Base-by-base conservation (phyloP, 805 yeast genomes). In the Candida germanica region DNA sequence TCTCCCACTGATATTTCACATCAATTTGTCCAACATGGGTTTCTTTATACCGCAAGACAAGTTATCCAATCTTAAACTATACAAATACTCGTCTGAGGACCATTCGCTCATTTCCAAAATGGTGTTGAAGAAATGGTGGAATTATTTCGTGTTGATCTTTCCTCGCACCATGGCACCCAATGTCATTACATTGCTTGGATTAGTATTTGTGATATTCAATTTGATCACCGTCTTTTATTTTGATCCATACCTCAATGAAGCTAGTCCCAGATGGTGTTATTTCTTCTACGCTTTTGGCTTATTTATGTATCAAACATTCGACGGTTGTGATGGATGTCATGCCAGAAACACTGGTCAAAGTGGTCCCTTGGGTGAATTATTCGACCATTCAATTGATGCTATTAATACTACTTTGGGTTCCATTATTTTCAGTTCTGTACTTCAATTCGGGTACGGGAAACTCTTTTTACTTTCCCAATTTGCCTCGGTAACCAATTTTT, bases 281-380 rank as follows among this genome's bases (percentile, higher is more conserved):
- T 73, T 75, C 47, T 64, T 80, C 29, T 85, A 86, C 56, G 96
- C 94, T 0, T 53, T 84, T 43, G 91, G 95, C 5, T 63, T 89
- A 47, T 88, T 89, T 54, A 66, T 88, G 73, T 89, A 89, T 59
- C 98, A 89, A 58, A 89, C 97, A 0, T 87, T 89, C 58, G 98
- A 89, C 59, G 96, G 96, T 0, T 85, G 96, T 59, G 98, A 89
- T 59, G 98, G 98, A 4, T 75, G 84, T 45, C 98, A 89, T 58
- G 97, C 97, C 16, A 79, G 98, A 54, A 77, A 91, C 53, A 89
- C 96, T 1, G 95, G 94, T n/a, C 94, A 87, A 59, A 77, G 87
- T 43, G 93, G 96, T 3, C 97, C 98, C 1, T 65, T 89, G 50
- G 98, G 98, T 22, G 98, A 89, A 57, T 69, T 89, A 39, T 91